Evolutionary conservation across 2,329 filamentous ascomycete species (phyloP), one percentile per base, ranked within the genome.

Genomic region (Phialophora verrucosa): DNA sequence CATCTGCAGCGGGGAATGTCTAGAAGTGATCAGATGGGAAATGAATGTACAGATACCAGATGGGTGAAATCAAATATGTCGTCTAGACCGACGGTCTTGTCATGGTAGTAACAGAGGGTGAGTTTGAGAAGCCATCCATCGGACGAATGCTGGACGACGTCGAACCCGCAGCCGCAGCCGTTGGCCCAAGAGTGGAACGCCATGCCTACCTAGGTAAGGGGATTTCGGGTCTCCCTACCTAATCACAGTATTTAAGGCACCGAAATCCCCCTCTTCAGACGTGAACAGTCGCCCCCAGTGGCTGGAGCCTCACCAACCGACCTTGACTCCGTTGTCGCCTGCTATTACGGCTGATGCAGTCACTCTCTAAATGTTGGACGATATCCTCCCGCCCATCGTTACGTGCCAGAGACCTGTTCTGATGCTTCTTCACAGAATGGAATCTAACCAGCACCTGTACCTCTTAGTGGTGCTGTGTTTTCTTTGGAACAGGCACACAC

Each of bases 1-100:
- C 70, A 72, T 72, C 69, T 58, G 60, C 57, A 50, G 59, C 57
- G 63, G 42, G 44, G 47, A 59, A 27, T 38, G 12, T 32, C 59
- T 61, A 31, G 29, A 61, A 53, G 59, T 38, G 31, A 23, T 53
- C 38, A 61, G 49, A 61, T 60, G 4, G 49, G 38, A 44, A 44
- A 63, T 17, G 55, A 50, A 53, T 32, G 50, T 62, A 47, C 55
- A 63, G 31, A 35, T 58, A 31, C 20, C 38, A 38, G 35, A 56
- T 57, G 59, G 14, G 49, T 38, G 59, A 61, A 54, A 38, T 17
- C 27, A 42, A 25, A 42, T 61, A 61, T 38, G 49, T 38, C 20
- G 47, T 50, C 49, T 31, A 25, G 8, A 60, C 17, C 1, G 29
- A 10, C 31, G 23, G n/a, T 53, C 57, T 59, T 32, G 35, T 50